Evolutionary conservation across 352 stramenopile genomes (phyloP).

Genomic region (Blastocystis hominis): DNA sequence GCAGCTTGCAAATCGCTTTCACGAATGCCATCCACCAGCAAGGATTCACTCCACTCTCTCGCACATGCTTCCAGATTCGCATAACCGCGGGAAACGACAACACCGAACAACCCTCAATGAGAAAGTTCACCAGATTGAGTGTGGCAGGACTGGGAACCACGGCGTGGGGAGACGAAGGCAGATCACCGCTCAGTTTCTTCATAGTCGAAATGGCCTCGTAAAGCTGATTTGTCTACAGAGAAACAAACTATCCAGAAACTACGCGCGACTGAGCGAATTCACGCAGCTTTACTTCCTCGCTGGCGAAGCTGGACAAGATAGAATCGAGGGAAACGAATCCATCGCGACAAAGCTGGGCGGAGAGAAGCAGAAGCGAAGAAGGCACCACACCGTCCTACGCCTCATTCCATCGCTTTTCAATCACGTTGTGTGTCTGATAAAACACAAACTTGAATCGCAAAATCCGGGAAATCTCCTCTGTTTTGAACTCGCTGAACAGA

Average conservation of each 20-base stretch:
- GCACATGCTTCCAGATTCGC: background rate
- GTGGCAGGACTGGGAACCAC: background rate
- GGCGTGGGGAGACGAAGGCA: background rate
- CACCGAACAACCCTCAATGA: background rate
- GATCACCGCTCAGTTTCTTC: background rate
- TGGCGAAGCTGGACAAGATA: background rate
- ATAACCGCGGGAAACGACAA: background rate
- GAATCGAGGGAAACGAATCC: background rate
- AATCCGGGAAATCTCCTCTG: slow-evolving; percentile 1
- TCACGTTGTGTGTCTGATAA: slow-evolving; percentile 21
- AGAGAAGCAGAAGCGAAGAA: background rate
- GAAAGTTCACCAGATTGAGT: background rate
- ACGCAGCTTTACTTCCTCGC: background rate
- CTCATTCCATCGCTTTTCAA: background rate
- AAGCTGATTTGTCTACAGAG: slow-evolving; percentile 1
- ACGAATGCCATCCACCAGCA: background rate
- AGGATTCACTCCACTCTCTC: background rate
- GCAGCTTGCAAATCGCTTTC: background rate
- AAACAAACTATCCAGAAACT: background rate
- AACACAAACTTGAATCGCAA: slow-evolving; percentile 7
- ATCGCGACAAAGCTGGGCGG: background rate
- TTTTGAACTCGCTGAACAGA: slow-evolving; percentile 23
- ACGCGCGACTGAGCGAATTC: slow-evolving; percentile 22
- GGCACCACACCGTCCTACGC: background rate
- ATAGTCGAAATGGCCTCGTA: background rate